Conservation (phyloP, 345 rosid genomes). For the Raphanus raphanistrum region DNA sequence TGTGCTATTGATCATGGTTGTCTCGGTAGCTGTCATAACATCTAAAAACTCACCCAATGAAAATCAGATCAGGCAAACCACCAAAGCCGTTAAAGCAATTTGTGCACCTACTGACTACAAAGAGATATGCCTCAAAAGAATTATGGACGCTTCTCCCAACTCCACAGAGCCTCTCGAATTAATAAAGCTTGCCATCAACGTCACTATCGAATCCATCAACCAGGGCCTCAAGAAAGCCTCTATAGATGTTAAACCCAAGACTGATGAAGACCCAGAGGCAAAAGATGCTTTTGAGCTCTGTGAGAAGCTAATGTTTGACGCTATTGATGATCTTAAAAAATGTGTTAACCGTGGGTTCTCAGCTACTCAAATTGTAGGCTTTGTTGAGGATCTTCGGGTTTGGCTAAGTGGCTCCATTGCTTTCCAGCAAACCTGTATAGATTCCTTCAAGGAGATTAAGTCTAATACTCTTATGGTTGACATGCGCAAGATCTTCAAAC, state of each 20-base stretch:
- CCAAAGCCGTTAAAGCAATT: constrained; percentile 55
- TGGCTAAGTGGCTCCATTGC: constrained; percentile 83
- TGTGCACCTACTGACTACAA: constrained; percentile 67
- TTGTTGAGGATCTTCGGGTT: constrained; percentile 51
- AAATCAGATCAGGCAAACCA: constrained; percentile 21
- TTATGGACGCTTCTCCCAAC: constrained; percentile 45
- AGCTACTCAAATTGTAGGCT: constrained; percentile 31
- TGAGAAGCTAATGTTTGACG: constrained; percentile 48
- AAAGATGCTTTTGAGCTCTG: constrained; percentile 58
- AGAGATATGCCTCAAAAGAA: constrained; percentile 50
- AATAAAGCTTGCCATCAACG: constrained; percentile 50
- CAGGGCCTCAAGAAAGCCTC: constrained; percentile 45
- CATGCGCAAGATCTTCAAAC: constrained; percentile 46
- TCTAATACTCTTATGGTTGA: constrained; percentile 39
- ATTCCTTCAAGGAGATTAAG: constrained; percentile 61
- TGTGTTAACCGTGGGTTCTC: constrained; percentile 50
- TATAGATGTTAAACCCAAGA: constrained; percentile 37
- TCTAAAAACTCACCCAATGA: constrained; percentile 4
- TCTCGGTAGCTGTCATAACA: constrained; percentile 49
- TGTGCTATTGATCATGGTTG: constrained; percentile 64
- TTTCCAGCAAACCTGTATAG: constrained; percentile 71
- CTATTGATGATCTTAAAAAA: constrained; percentile 54
- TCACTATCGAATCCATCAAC: constrained; percentile 45
- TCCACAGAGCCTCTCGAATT: constrained; percentile 58
- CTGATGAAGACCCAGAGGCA: constrained; percentile 51